These are phyloP conservation scores for Torrubiellomyces zombiae DNA, from an alignment of 2,329 filamentous ascomycete species.

Conservation along the genomic window DNA sequence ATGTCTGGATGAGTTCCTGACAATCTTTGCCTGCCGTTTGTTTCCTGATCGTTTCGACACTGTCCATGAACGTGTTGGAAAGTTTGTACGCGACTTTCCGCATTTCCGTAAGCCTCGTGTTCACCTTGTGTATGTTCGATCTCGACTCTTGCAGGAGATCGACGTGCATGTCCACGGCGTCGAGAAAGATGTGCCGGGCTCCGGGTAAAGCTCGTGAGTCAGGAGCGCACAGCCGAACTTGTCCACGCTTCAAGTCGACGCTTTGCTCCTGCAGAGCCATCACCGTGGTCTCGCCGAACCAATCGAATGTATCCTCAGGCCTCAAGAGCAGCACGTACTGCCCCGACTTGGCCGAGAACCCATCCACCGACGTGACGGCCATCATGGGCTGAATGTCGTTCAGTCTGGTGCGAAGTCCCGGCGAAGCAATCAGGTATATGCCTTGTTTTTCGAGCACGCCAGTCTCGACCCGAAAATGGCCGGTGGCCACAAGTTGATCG, in stretches of 20 bases:
- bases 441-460: conserved; percentile 55
- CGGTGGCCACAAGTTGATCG: conserved; percentile 62
- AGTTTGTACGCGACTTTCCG: conserved; percentile 92
- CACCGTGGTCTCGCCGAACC: conserved; percentile 63
- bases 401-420: conserved; percentile 54
- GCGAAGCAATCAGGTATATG: conserved; percentile 72
- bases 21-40: conserved; percentile 76
- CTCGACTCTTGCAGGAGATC: conserved; percentile 83
- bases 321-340: conserved; percentile 67
- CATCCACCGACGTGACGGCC: conserved; percentile 44
- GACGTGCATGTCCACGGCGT: conserved; percentile 67
- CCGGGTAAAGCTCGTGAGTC: conserved; percentile 65
- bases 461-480: conserved; percentile 75
- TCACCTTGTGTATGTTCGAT: conserved; percentile 85
- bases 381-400: conserved; percentile 77
- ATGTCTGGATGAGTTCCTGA: conserved; percentile 92
- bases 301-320: conserved; percentile 61
- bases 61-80: conserved; percentile 97
- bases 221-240: conserved; percentile 75
- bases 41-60: conserved; percentile 77
- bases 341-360: conserved; percentile 53
- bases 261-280: conserved; percentile 60
- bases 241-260: conserved; percentile 72
- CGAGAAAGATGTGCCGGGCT: conserved; percentile 62
- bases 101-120: conserved; percentile 79